Evolutionary conservation across 139 green algal genomes (phyloP).

Genomic region (Pleodorina starrii): DNA sequence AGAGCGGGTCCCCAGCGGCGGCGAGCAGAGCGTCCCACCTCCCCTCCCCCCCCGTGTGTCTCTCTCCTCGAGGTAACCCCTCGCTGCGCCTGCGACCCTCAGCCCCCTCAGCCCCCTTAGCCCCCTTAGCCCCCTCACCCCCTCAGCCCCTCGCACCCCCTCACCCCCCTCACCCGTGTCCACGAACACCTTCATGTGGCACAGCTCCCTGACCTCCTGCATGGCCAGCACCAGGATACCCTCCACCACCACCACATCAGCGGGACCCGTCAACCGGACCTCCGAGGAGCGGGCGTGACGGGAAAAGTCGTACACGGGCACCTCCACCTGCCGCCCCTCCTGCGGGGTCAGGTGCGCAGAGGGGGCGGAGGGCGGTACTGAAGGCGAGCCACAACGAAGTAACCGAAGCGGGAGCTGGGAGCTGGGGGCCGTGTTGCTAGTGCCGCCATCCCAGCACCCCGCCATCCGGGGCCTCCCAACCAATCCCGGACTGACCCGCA

Average conservation of each 20-base stretch:
- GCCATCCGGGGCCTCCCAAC: too few species aligned
- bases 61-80: too few species aligned
- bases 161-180: conserved; percentile 36
- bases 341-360: not conserved
- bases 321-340: conserved; percentile 75
- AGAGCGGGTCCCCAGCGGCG: too few species aligned
- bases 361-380: not conserved
- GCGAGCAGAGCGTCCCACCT: too few species aligned
- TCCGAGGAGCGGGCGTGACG: conserved; percentile 76
- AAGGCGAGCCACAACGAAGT: too few species aligned
- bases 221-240: conserved; percentile 96
- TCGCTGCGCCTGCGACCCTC: too few species aligned
- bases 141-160: too few species aligned
- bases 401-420: too few species aligned
- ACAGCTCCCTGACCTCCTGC: conserved; percentile 77
- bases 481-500: conserved; percentile 7
- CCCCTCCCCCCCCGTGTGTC: too few species aligned
- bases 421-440: too few species aligned
- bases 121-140: not conserved
- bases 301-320: conserved; percentile 96
- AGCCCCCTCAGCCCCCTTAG: not conserved
- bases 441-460: too few species aligned
- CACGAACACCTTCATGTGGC: conserved; percentile 93
- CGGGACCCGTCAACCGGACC: conserved; percentile 45
- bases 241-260: conserved; percentile 97